A percentile compares a stretch with the other conserved stretches of the same genome.
Conservation (phyloP, 2,329 filamentous ascomycete species). For the Knoxdaviesia capensis region DNA sequence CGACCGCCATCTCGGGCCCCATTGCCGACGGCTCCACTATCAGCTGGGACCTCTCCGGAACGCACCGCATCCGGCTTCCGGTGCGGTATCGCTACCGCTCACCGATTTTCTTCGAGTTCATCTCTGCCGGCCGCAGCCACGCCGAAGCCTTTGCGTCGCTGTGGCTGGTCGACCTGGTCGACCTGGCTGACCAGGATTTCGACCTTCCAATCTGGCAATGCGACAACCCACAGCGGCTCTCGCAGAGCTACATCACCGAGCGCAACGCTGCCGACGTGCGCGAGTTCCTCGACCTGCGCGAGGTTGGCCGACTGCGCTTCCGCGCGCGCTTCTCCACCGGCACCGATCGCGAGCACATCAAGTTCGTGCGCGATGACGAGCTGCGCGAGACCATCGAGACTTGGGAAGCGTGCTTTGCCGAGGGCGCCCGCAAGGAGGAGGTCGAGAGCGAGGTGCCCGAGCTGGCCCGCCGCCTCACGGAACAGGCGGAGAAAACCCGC, state of each 20-base stretch:
- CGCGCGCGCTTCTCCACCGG: slow-evolving; percentile 70
- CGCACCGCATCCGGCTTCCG: slow-evolving; percentile 45
- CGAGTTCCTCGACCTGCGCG: slow-evolving; percentile 56
- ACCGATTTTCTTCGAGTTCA: slow-evolving; percentile 76
- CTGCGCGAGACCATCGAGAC: slow-evolving; percentile 83
- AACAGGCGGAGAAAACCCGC: slow-evolving; percentile 42
- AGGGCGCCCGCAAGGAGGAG: slow-evolving; percentile 57
- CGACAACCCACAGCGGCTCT: slow-evolving; percentile 51
- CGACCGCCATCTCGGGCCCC: slow-evolving; percentile 8
- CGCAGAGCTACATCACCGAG: slow-evolving; percentile 82
- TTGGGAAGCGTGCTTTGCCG: slow-evolving; percentile 79
- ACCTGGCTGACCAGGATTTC: slow-evolving; percentile 58
- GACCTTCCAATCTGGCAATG: slow-evolving; percentile 87
- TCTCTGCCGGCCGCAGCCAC: slow-evolving; percentile 45
- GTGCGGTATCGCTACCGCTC: slow-evolving; percentile 82
- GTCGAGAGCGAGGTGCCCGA: slow-evolving; percentile 58
- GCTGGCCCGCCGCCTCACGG: slow-evolving; percentile 55
- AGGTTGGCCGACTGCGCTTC: slow-evolving; percentile 69
- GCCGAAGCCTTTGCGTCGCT: slow-evolving; percentile 58
- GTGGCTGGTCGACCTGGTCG: slow-evolving; percentile 72
- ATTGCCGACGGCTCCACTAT: slow-evolving; percentile 31
- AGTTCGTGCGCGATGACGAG: slow-evolving; percentile 72
- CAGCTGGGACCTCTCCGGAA: slow-evolving; percentile 25
- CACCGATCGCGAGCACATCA: slow-evolving; percentile 68
- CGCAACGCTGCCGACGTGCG: slow-evolving; percentile 43